These are phyloP conservation scores for Lolium multiflorum DNA, from an alignment of 176 grass and related monocot species.

Conservation along the genomic window DNA sequence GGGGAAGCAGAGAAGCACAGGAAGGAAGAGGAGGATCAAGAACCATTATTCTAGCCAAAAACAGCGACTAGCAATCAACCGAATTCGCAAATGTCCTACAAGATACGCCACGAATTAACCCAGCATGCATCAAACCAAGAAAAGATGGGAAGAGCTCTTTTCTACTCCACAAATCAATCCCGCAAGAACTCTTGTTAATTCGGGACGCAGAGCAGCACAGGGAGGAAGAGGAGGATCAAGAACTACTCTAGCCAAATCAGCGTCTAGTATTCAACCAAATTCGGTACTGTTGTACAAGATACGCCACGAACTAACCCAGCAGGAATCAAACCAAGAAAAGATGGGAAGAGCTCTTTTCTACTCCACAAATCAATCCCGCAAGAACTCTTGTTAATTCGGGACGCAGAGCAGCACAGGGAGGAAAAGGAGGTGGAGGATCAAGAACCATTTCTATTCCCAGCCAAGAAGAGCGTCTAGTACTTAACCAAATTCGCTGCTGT, in stretches of 20 bases:
- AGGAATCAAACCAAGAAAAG: not conserved
- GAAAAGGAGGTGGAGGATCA: not conserved
- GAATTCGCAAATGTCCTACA: no score
- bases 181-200: not conserved
- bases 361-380: not conserved
- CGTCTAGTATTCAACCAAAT: not conserved
- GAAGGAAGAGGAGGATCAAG: no score
- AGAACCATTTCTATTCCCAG: not conserved
- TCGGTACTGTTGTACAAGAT: not conserved
- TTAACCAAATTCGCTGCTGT: no score
- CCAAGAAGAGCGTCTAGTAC: not conserved
- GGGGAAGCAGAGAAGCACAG: no score
- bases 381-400: not conserved
- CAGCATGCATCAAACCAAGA: no score
- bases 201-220: constrained; percentile 2
- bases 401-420: not conserved
- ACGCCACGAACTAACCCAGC: not conserved
- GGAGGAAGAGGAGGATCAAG: not conserved
- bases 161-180: not conserved
- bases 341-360: not conserved
- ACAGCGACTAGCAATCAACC: no score
- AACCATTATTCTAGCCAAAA: no score
- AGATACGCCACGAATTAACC: no score
- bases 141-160: not conserved
- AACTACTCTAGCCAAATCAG: not conserved